Conservation (phyloP, 495 filamentous ascomycete genomes). For the Aspergillus homomorphus region DNA sequence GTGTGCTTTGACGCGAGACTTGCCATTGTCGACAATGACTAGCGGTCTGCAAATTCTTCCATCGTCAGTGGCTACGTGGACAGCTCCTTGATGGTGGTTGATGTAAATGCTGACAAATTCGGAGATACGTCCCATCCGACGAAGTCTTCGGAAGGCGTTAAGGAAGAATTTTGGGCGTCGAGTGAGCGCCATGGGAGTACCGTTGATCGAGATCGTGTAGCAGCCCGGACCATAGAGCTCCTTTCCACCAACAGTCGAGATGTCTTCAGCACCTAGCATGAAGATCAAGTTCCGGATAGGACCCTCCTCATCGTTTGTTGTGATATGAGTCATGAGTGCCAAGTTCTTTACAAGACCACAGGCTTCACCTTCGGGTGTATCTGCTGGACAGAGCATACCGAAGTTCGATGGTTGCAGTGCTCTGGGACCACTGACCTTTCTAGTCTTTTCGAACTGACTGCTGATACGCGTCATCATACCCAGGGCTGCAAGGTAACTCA, state of each 20-base stretch:
- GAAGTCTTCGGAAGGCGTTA: slow-evolving; percentile 73
- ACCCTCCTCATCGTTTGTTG: slow-evolving; percentile 87
- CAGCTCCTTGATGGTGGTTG: slow-evolving; percentile 84
- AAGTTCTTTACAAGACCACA: slow-evolving; percentile 98
- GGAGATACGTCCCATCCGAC: slow-evolving; percentile 83
- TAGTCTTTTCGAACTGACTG: slow-evolving; percentile 97
- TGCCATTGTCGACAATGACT: slow-evolving; percentile 85
- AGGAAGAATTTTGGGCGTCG: slow-evolving; percentile 80
- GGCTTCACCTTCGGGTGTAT: slow-evolving; percentile 97
- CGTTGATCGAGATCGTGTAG: slow-evolving; percentile 92
- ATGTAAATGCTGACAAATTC: slow-evolving; percentile 95
- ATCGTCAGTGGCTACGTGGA: slow-evolving; percentile 96
- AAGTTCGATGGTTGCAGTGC: slow-evolving; percentile 96
- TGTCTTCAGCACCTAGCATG: slow-evolving; percentile 74
- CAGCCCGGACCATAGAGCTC: slow-evolving; percentile 80
- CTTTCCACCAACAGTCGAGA: slow-evolving; percentile 65
- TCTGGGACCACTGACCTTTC: slow-evolving; percentile 92
- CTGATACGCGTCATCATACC: slow-evolving; percentile 99
- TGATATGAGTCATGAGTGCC: slow-evolving; percentile 98
- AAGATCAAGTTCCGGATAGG: slow-evolving; percentile 79
- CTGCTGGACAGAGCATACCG: slow-evolving; percentile 93
- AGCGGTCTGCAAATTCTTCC: slow-evolving; percentile 92
- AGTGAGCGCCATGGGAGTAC: slow-evolving; percentile 83
- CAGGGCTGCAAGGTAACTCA: slow-evolving; percentile 96
- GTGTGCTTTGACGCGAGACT: slow-evolving; percentile 69